Evolutionary conservation across 2,329 filamentous ascomycete species (phyloP), one percentile per base, ranked within the genome.

Genomic region (Colletotrichum sp.): DNA sequence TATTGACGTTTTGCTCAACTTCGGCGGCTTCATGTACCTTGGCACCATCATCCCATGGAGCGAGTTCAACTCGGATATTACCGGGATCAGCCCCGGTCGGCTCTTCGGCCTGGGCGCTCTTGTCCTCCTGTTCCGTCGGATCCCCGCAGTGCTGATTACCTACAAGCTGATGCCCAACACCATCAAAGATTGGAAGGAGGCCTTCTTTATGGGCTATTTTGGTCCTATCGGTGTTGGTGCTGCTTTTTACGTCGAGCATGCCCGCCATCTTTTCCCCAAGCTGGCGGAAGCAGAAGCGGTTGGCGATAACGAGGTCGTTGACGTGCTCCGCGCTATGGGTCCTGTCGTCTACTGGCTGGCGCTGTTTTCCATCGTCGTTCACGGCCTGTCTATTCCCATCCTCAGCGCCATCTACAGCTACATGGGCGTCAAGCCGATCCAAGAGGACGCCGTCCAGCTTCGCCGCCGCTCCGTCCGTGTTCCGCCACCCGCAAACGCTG

Each of bases 181-280:
- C 0, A 86, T 88, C 72, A 86, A 86, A n/a, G 83, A 86, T 78
- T 91, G 88, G 85, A 90, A 89, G 78, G 90, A 92, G 75, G 91
- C 90, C 1, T 79, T 92, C 0, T 92, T 92, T 74, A 90, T 92
- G 89, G 91, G 91, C 0, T 92, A 92, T 75, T 96, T 96, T 79
- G 94, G 94, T 0, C 94, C 94, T 0, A 95, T 96, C 63, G 94
- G 94, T 3, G 93, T 95, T 10, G 93, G 92, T 24, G 94, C 94
- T 1, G 89, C 95, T 28, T 96, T 95, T 82, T 96, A 96, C 82
- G 88, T 96, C 16, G 85, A 88, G 78, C 87, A 89, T 73, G 84
- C 85, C 3, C 82, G 83, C 9, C 82, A 88, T 13, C 79, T 89
- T 6, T 87, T 88, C 72, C 86, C 86, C 0, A 73, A 83, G 7